Conservation (phyloP, 2,329 filamentous ascomycete species). For the Emergomyces pasteurianus region DNA sequence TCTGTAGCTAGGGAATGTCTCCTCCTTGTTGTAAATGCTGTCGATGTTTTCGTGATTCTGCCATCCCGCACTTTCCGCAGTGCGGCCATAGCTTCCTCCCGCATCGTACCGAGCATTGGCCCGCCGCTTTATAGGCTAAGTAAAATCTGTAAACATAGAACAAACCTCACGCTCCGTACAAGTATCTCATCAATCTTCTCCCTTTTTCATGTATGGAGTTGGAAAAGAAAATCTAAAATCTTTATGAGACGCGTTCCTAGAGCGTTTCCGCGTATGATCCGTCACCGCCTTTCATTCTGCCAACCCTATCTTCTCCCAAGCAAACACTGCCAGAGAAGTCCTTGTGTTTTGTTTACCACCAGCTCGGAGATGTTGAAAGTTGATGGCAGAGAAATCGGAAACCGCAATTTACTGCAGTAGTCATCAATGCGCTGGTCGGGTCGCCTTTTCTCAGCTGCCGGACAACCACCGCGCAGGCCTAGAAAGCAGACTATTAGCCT, state of each 20-base stretch:
- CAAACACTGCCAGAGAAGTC: neutral
- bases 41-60: neutral
- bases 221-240: neutral
- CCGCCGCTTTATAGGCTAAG: neutral
- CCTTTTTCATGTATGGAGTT: neutral
- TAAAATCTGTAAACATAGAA: neutral
- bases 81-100: neutral
- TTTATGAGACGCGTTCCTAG: neutral
- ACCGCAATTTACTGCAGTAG: neutral
- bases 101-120: neutral
- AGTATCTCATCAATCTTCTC: neutral
- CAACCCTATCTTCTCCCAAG: neutral
- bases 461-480: conserved; percentile 20
- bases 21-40: neutral
- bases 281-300: conserved; percentile 4
- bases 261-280: neutral
- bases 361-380: neutral
- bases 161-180: neutral
- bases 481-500: conserved; percentile 26
- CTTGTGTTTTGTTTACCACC: neutral
- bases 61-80: neutral
- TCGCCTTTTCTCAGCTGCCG: conserved; percentile 17
- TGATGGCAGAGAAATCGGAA: neutral
- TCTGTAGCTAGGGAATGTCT: neutral
- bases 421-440: conserved; percentile 20